Conservation (phyloP, 345 rosid species). For the Conringia planisiliqua region DNA sequence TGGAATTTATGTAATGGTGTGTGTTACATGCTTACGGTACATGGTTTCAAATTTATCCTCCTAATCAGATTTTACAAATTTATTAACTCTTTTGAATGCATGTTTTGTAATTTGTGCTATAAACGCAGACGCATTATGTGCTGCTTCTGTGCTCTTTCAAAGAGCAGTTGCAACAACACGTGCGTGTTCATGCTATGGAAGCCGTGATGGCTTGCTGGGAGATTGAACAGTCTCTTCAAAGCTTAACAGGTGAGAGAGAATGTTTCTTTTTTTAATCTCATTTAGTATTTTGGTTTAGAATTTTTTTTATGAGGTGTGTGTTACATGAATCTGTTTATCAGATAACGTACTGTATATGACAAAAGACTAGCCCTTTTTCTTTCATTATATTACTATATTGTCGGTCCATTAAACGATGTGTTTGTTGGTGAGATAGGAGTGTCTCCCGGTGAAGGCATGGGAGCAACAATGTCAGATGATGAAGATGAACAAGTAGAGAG, state of each 20-base stretch:
- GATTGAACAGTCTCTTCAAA: constrained; percentile 92
- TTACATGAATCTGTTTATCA: neutral
- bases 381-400: neutral
- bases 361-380: neutral
- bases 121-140: constrained; percentile 83
- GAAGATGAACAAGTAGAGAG: constrained; percentile 94
- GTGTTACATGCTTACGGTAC: too few species aligned
- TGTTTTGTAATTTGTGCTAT: neutral
- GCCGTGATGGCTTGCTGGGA: constrained; percentile 99
- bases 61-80: too few species aligned
- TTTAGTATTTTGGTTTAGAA: neutral
- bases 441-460: constrained; percentile 93
- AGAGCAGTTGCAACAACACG: constrained; percentile 98
- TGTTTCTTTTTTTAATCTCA: neutral
- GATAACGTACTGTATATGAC: neutral
- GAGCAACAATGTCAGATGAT: constrained; percentile 97
- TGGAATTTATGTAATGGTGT: neutral
- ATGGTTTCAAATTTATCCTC: neutral
- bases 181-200: constrained; percentile 99
- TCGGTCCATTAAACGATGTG: neutral
- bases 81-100: too few species aligned
- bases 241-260: constrained; percentile 66
- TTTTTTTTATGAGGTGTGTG: neutral
- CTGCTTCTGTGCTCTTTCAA: constrained; percentile 87
- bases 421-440: constrained; percentile 57